phyloP scores from a whole-genome alignment of 1,284 basidiomycete species.

The Clitocybe nebularis region DNA sequence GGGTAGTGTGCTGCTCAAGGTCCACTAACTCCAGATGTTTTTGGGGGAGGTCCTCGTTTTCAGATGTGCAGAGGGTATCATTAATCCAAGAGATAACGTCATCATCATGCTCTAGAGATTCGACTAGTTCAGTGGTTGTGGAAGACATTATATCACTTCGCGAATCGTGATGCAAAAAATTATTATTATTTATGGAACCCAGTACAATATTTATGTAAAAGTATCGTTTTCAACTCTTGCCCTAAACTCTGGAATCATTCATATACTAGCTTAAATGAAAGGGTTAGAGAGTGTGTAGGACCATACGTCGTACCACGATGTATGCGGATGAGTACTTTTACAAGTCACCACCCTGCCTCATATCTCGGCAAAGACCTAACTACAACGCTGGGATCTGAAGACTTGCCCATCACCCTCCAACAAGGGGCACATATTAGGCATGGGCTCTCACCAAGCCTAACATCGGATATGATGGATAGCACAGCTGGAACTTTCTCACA shows the following conservation, averaged over 20 bases:
- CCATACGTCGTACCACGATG: no score
- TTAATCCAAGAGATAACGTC: constrained; percentile 69
- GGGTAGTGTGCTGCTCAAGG: constrained; percentile 71
- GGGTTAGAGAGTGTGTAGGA: no score
- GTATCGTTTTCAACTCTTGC: no score
- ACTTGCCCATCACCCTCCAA: constrained; percentile 71
- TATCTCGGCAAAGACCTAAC: neutral
- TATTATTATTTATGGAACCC: neutral
- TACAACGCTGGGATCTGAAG: constrained; percentile 26
- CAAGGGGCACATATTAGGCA: constrained; percentile 68
- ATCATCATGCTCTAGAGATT: constrained; percentile 41
- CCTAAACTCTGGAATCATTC: no score
- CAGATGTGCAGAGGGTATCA: constrained; percentile 40
- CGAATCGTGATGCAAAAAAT: neutral
- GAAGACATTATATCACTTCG: constrained; percentile 17
- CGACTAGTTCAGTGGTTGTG: constrained; percentile 31
- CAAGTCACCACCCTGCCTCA: neutral
- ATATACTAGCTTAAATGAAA: no score
- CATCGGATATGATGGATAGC: constrained; percentile 62
- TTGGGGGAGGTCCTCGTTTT: constrained; percentile 23
- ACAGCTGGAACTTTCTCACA: constrained; percentile 69
- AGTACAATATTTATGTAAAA: no score
- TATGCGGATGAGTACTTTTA: no score
- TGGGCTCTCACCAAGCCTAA: constrained; percentile 71
- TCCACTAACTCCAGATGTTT: constrained; percentile 47